Evolutionary conservation across 345 rosid species (phyloP), one percentile per base, ranked within the genome.

Genomic region (Eucalyptus albens): DNA sequence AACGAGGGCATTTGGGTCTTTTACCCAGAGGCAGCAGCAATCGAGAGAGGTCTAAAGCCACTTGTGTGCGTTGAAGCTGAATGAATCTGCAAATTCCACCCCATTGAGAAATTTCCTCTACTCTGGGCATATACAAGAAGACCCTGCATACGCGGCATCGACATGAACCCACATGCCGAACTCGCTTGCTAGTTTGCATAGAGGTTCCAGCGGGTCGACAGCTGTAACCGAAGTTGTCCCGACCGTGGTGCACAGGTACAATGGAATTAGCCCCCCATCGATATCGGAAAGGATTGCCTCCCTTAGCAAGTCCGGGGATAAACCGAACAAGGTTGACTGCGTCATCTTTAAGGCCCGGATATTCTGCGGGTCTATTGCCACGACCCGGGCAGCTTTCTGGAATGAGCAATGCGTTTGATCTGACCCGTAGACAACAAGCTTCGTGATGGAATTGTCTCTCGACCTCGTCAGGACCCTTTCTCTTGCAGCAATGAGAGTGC

Each of bases 101-200:
- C 96, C 94, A 33, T 94, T 92, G 15, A 94, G 87, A 49, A 88
- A 88, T 67, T 91, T 90, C 24, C 93, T 92, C 56, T 90, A 94
- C 86, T 95, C 96, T 6, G 94, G 95, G 87, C 95, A 95, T 29
- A 94, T 92, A 59, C 95, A 93, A 4, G 93, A 92, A 24, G 89
- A 91, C 22, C 96, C 96, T 1, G 95, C 96, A n/a, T 93, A 93
- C 1, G 96, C 97, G 4, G 94, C 96, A 90, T 93, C 96, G 5
- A 95, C 91, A 16, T 94, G 97, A 51, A 94, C 89, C 96, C 96
- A 93, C 40, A 93, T 37, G 33, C 82, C 89, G 55, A 94, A 81
- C 40, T 62, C 42, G 1, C 86, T 77, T 0, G 94, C 94, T 2
- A 92, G 88, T 4, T 90, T 14, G 16, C 90, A 81, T 10, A 93